phyloP scores from a whole-genome alignment of 345 rosid genomes.

The Hibiscus syriacus region DNA sequence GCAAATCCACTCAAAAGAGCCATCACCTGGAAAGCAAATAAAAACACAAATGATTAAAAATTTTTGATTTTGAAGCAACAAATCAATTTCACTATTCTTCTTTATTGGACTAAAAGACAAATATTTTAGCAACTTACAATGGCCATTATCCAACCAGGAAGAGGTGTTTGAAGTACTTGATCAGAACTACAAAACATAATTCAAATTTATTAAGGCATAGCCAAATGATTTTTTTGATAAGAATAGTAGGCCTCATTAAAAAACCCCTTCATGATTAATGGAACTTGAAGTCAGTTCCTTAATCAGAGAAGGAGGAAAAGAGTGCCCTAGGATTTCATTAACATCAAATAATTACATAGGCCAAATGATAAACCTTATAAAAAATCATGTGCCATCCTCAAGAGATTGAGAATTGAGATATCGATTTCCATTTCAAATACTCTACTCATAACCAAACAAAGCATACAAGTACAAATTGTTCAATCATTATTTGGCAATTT shows the following conservation, averaged over 20 bases:
- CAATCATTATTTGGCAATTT: neutral
- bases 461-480: neutral
- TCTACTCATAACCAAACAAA: neutral
- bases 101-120: neutral
- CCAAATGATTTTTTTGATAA: too few relatives aligned
- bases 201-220: neutral
- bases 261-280: too few relatives aligned
- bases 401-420: neutral
- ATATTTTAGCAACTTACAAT: constrained; percentile 48
- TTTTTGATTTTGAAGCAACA: constrained; percentile 3
- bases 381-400: neutral
- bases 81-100: constrained; percentile 5
- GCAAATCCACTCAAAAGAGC: constrained; percentile 97
- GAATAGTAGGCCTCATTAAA: too few relatives aligned
- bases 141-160: constrained; percentile 94
- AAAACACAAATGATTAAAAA: too few relatives aligned
- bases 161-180: constrained; percentile 81
- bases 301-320: too few relatives aligned
- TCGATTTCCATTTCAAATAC: neutral
- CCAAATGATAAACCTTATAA: neutral
- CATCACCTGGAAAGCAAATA: constrained; percentile 53
- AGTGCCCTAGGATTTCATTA: too few relatives aligned
- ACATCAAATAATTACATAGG: too few relatives aligned
- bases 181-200: constrained; percentile 61
- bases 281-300: too few relatives aligned